Evolutionary conservation across 345 rosid genomes (phyloP).

Genomic region (Eutrema heterophyllum): DNA sequence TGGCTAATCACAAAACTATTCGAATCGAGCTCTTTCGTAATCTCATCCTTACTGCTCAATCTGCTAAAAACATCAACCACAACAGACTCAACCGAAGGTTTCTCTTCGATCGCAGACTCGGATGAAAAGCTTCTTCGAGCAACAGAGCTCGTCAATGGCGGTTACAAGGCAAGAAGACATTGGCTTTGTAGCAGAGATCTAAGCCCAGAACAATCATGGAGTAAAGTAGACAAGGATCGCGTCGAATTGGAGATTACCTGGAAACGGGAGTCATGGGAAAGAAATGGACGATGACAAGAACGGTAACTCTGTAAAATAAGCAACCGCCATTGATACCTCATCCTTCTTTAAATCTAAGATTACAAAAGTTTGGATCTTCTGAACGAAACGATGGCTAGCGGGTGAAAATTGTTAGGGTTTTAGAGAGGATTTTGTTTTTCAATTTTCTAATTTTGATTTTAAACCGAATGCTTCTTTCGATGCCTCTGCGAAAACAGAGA

Average conservation of each 20-base stretch:
- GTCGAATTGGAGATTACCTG: conserved; percentile 36
- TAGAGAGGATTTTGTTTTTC: not conserved
- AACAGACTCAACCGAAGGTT: conserved; percentile 30
- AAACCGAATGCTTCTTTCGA: no score
- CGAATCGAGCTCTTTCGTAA: conserved; percentile 49
- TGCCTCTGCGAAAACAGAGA: no score
- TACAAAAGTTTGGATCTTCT: conserved; percentile 5
- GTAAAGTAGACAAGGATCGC: conserved; percentile 29
- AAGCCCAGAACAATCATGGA: conserved; percentile 16
- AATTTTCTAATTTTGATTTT: not conserved
- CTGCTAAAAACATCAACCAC: conserved; percentile 43
- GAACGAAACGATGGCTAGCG: not conserved
- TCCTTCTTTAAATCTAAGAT: not conserved
- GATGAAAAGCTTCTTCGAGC: conserved; percentile 40
- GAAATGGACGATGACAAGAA: conserved; percentile 28
- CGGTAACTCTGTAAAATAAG: conserved; percentile 29
- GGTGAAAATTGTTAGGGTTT: conserved; percentile 21
- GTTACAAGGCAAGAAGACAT: not conserved
- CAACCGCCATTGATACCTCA: conserved; percentile 22
- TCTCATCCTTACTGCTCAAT: conserved; percentile 30
- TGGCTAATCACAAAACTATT: conserved; percentile 39
- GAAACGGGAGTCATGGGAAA: conserved; percentile 19
- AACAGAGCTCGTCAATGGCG: not conserved
- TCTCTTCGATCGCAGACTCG: conserved; percentile 33
- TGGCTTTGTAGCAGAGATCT: not conserved